Evolutionary conservation across 371 early-diverging fungal genomes (phyloP).

Genomic region (Synchytrium microbalum): DNA sequence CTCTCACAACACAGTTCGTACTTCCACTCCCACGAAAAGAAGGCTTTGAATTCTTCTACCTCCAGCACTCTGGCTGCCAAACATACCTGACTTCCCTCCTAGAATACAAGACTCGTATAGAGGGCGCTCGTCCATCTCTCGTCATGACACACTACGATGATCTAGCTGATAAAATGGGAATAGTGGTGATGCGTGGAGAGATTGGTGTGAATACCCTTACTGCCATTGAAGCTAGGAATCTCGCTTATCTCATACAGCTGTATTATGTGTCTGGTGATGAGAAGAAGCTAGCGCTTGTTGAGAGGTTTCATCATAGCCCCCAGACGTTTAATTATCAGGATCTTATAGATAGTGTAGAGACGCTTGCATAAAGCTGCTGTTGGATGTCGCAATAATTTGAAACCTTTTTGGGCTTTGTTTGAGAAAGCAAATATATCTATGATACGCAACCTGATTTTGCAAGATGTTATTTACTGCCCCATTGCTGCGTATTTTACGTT

Average conservation of each 20-base stretch:
- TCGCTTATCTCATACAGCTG: slow-evolving; percentile 75
- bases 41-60: slow-evolving; percentile 80
- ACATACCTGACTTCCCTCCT: slow-evolving; percentile 78
- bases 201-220: slow-evolving; percentile 50
- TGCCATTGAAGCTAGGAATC: slow-evolving; percentile 68
- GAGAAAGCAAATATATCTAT: too few species aligned
- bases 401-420: too few species aligned
- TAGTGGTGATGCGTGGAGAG: slow-evolving; percentile 90
- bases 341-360: slow-evolving; percentile 58
- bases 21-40: slow-evolving; percentile 75
- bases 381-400: slow-evolving; percentile 16
- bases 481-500: too few species aligned
- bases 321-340: slow-evolving; percentile 66
- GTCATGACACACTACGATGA: slow-evolving; percentile 86
- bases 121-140: slow-evolving; percentile 73
- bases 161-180: slow-evolving; percentile 60
- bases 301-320: slow-evolving; percentile 70
- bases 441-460: too few species aligned
- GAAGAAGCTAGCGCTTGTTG: slow-evolving; percentile 57
- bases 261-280: slow-evolving; percentile 79
- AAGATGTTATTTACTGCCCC: too few species aligned
- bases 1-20: slow-evolving; percentile 53
- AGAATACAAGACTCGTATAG: slow-evolving; percentile 80
- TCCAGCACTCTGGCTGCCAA: slow-evolving; percentile 79
- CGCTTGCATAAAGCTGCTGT: slow-evolving; percentile 23